Base-by-base conservation (phyloP, 2,329 filamentous ascomycete genomes). In the Torrubiellomyces zombiae region DNA sequence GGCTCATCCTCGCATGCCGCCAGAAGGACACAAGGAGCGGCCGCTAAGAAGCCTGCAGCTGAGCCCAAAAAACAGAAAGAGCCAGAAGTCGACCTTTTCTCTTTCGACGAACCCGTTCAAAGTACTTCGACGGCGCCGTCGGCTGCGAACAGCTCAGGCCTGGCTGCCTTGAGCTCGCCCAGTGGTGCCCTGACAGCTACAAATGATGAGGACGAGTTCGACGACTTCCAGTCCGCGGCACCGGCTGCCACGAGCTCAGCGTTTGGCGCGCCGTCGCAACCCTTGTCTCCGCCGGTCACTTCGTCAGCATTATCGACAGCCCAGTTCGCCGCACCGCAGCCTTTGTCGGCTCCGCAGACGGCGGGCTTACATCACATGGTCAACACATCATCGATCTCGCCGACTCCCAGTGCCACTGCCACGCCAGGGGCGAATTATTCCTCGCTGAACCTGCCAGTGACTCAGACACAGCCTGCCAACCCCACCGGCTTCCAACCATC, bases 161-260 rank as follows among this genome's bases (percentile, higher is more conserved):
- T 71, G 24, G 56, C 58, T 21, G 51, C 58, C 10, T 44, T 72
- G 24, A 30, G 42, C 15, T 38, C 39, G 19, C 31, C 36, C 25
- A 38, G 33, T 26, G 27, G 27, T 25, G 32, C 32, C 16, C 35
- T 31, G 2, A 34, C 34, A 11, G 23, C 52, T 10, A 51, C 52
- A 16, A 58, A 58, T 20, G 72, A 69, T 33, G 86, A 94, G 35
- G 85, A 93, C 38, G 89, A 94, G 34, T 95, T 95, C 43, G 89
- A 95, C 45, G 89, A 98, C 45, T 95, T 95, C 61, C 82, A 93
- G 50, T 92, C 83, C 12, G 86, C 86, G 9, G 58, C 77, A 3
- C 68, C 75, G 4, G 56, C 69, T 14, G 43, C 58, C 9, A 50
- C 51, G n/a, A 45, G 60, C 8, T 47, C 59, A 11, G 50, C 61